Conservation (phyloP, 78 protist genomes). For the Mantamonas sphyraenae region DNA sequence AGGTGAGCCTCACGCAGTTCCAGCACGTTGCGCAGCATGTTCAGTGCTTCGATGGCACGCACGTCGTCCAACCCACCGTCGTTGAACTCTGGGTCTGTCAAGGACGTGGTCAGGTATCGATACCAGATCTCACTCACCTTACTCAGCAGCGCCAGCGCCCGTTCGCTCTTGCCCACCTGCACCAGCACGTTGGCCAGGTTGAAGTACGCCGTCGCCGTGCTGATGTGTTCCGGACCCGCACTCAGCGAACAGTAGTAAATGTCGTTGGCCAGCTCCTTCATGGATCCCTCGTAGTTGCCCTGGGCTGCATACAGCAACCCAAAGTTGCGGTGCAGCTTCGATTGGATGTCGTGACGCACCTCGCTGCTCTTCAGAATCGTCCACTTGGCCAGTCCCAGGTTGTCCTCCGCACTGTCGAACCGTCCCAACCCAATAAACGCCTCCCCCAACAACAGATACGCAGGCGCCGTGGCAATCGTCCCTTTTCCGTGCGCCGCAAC, state of each 20-base stretch:
- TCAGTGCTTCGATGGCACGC: background rate
- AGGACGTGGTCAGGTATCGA: background rate
- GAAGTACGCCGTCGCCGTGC: background rate
- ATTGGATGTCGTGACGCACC: background rate
- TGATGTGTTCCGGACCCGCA: background rate
- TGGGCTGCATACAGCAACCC: conserved; percentile 34
- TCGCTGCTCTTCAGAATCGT: background rate
- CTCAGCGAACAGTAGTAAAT: background rate
- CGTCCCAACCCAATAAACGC: conserved; percentile 2
- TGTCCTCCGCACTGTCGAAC: conserved; percentile 22
- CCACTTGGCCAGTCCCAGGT: conserved; percentile 37
- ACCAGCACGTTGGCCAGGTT: background rate
- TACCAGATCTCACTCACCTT: background rate
- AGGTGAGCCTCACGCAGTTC: background rate
- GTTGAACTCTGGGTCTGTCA: background rate
- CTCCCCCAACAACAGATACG: conserved; percentile 26
- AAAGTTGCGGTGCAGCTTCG: conserved; percentile 34
- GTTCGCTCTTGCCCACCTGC: background rate
- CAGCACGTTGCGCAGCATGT: background rate
- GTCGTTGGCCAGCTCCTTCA: conserved; percentile 32
- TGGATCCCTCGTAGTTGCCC: conserved; percentile 20
- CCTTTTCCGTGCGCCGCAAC: conserved; percentile 21
- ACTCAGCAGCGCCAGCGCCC: conserved; percentile 1
- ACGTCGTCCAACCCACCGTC: background rate
- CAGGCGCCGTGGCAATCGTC: conserved; percentile 9